Evolutionary conservation across 1,284 basidiomycete species (phyloP), one percentile per base, ranked within the genome.

Genomic region (Somion occarium): DNA sequence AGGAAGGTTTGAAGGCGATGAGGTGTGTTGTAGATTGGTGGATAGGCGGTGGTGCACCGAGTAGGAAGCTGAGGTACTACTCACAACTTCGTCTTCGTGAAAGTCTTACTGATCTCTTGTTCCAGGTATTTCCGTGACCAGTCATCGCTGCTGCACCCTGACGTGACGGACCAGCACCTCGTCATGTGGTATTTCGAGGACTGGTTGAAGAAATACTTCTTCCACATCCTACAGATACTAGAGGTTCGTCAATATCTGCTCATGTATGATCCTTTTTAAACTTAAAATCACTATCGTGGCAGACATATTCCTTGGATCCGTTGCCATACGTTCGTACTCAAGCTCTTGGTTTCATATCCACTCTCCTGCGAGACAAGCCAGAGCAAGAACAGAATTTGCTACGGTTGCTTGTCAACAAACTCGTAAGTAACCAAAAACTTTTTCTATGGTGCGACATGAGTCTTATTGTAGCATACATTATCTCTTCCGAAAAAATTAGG

Each of bases 351-450:
- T 76, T 93, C 56, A 84, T 92, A 48, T 87, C 78, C 68, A 85
- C 83, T 38, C 80, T 99, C 1, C 81, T 99, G 5, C 80, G 84
- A 22, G 90, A 89, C 56, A 95, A 95, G 61, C 89, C 95, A 0
- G 97, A 99, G 66, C 97, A 99, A 69, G 97, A 99, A 66, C 93
- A 98, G 62, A 99, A 98, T 70, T 72, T 99, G 44, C 79, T 98
- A 4, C 82, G 91, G 22, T 74, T 99, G 5, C 83, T 98, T 15
- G 92, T 94, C 44, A 98, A 98, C 76, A 99, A 99, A 69, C 81
- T 97, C 30, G 91, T 88, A 56, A 50, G 83, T 72, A n/a, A n/a
- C n/a, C 11, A 23, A 38, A 24, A 13, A 15, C 23, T 20, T 9
- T 44, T 56, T 13, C 23, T 9, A 39, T 39, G 49, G 15, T 18